A percentile compares a stretch with the other conserved stretches of the same genome.
These are phyloP conservation scores for Chrysosporium keratinophilum DNA, from an alignment of 2,329 filamentous ascomycete genomes.

Conservation along the genomic window DNA sequence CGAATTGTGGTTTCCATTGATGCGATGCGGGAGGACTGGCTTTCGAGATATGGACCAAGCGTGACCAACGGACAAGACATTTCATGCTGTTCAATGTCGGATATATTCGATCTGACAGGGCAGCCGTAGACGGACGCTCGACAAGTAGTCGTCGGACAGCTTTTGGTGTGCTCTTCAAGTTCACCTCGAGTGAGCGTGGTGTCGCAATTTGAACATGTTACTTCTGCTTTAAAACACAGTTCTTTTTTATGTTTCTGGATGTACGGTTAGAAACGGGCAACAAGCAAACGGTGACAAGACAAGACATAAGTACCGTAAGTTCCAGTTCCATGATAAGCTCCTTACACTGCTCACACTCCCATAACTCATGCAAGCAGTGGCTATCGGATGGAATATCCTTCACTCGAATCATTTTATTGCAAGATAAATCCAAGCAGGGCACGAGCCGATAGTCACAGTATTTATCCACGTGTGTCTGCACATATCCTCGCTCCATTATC, in stretches of 20 bases:
- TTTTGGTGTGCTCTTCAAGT: slow-evolving; percentile 29
- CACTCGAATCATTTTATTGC: slow-evolving; percentile 43
- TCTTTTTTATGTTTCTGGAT: slow-evolving; percentile 29
- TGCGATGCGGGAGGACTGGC: slow-evolving; percentile 35
- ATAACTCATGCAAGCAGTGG: slow-evolving; percentile 45
- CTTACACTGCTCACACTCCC: slow-evolving; percentile 45
- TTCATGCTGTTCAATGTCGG: slow-evolving; percentile 36
- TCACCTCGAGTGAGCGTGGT: slow-evolving; percentile 25
- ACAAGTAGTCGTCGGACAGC: slow-evolving; percentile 31
- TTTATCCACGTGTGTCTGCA: slow-evolving; percentile 50
- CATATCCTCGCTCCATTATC: slow-evolving; percentile 45
- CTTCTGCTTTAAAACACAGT: slow-evolving; percentile 29
- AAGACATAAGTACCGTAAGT: slow-evolving; percentile 38
- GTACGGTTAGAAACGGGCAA: not conserved
- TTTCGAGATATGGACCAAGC: slow-evolving; percentile 36
- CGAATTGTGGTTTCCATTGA: slow-evolving; percentile 37
- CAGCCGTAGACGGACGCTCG: slow-evolving; percentile 37
- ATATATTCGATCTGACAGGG: slow-evolving; percentile 28
- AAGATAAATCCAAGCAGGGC: slow-evolving; percentile 42
- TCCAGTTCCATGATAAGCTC: slow-evolving; percentile 45
- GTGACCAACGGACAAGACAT: slow-evolving; percentile 43
- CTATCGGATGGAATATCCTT: slow-evolving; percentile 43
- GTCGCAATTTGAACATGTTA: slow-evolving; percentile 31
- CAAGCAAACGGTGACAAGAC: not conserved
- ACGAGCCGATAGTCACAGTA: slow-evolving; percentile 49